Base-by-base conservation (phyloP, 169 alveolate species). In the Plasmodium coatneyi region DNA sequence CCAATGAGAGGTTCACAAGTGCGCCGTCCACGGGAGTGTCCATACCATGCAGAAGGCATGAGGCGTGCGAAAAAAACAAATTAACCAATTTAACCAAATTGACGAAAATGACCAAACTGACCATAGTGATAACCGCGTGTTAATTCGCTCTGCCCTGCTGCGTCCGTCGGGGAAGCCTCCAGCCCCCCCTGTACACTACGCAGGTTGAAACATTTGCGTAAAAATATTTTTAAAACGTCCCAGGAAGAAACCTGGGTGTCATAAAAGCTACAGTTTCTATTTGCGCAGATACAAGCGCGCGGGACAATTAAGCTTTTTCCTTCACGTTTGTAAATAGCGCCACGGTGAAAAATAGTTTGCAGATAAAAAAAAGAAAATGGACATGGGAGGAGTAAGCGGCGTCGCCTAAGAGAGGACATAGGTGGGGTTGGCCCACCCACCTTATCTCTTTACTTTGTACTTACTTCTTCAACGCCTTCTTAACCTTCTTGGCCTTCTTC, bases 401-500 rank as follows among this genome's bases (percentile, higher is more conserved):
- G 3, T 46, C 56, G 2, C 56, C 56, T 46, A 19, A 3, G 19
- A 46, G 56, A 46, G 56, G 19, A n/a, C 56, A 46, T 46, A 46
- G 56, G 19, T 46, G n/a, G 54, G 54, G n/a, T 9, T 10, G n/a
- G 3, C 54, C n/a, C 10, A 1, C 1, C n/a, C 54, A 49, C 60
- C 25, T 2, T 49, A 16, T 9, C 7, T 14, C 2, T 49, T 14
- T 49, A 14, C 3, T 12, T 19, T 7, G 32, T 19, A 12, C 16
- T 9, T 66, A 66, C 25, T 56, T 56, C 52, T 81, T 81, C 52
- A 56, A 66, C 14, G 89, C 39, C 76, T 83, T 83, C 30, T 83
- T 83, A 41, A 83, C 92, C 46, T 83, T 83, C 71, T 83, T 83
- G 71, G 28, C 78, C 25, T 66, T 66, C 76, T 66, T 66, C n/a